Evolutionary conservation across 2,329 filamentous ascomycete genomes (phyloP).

Genomic region (Myriosclerotinia scirpicola): DNA sequence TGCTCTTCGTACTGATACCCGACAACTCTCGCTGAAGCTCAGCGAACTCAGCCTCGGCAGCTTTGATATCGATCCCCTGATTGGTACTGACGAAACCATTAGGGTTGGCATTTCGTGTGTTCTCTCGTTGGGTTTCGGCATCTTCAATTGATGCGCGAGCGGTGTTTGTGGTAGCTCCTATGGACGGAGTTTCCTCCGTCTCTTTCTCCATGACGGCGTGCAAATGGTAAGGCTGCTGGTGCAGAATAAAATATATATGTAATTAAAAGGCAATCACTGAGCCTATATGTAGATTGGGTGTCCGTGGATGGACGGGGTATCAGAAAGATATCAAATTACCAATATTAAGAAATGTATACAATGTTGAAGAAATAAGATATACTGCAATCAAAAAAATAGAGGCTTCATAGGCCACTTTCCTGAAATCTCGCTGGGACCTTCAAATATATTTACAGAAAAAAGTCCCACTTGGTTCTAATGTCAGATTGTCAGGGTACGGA

Average conservation of each 20-base stretch:
- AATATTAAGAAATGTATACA: slow-evolving; percentile 16
- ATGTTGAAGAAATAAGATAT: neutral
- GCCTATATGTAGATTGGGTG: neutral
- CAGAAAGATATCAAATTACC: neutral
- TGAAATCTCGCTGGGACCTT: neutral
- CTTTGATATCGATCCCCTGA: slow-evolving; percentile 57
- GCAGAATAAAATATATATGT: neutral
- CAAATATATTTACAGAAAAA: neutral
- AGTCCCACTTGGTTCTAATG: slow-evolving; percentile 15
- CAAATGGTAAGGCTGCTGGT: neutral
- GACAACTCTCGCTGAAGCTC: slow-evolving; percentile 64
- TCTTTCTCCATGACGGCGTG: slow-evolving; percentile 20
- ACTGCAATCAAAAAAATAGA: neutral
- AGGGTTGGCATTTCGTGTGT: slow-evolving; percentile 45
- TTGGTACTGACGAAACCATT: slow-evolving; percentile 46
- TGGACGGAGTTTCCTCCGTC: slow-evolving; percentile 2
- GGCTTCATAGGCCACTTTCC: neutral
- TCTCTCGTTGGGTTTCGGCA: slow-evolving; percentile 47
- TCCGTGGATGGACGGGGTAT: slow-evolving; percentile 10
- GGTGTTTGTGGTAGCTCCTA: slow-evolving; percentile 12
- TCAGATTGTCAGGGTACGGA: slow-evolving; percentile 3
- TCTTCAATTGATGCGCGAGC: slow-evolving; percentile 28
- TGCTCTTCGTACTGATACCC: slow-evolving; percentile 55
- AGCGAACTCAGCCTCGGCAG: slow-evolving; percentile 69
- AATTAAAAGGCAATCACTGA: slow-evolving; percentile 1